Evolutionary conservation across 805 yeast species (phyloP).

Genomic region (Metschnikowia peoriensis): DNA sequence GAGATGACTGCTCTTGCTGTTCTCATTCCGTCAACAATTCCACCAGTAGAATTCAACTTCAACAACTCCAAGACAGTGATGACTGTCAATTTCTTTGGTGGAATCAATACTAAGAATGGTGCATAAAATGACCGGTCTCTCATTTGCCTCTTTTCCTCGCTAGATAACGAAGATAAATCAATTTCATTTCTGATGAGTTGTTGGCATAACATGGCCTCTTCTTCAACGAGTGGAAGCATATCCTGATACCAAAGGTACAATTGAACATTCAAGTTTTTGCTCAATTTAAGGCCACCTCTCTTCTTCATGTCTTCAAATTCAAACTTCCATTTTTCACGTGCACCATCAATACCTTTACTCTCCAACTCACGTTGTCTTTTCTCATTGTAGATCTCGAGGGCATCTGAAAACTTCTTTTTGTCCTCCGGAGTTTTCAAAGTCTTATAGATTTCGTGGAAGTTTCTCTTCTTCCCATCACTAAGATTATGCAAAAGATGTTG

Average conservation of each 20-base stretch:
- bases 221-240: conserved; percentile 65
- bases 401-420: conserved; percentile 53
- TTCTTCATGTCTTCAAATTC: conserved; percentile 66
- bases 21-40: conserved; percentile 75
- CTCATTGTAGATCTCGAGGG: conserved; percentile 67
- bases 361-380: conserved; percentile 78
- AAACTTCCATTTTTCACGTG: conserved; percentile 84
- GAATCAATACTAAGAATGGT: conserved; percentile 70
- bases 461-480: conserved; percentile 43
- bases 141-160: conserved; percentile 24
- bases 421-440: conserved; percentile 45
- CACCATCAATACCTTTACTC: conserved; percentile 76
- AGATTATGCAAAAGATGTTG: conserved; percentile 27
- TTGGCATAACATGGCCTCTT: conserved; percentile 60
- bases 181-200: conserved; percentile 36
- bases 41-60: conserved; percentile 71
- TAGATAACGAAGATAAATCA: neutral
- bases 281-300: conserved; percentile 55
- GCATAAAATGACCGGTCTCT: conserved; percentile 60
- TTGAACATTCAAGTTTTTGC: conserved; percentile 64
- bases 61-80: conserved; percentile 81
- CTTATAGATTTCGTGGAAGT: conserved; percentile 68
- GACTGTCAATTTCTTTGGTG: conserved; percentile 78
- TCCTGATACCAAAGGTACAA: conserved; percentile 83
- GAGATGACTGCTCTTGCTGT: conserved; percentile 78